Evolutionary conservation across 345 rosid genomes (phyloP).

Genomic region (Citrus maxima): DNA sequence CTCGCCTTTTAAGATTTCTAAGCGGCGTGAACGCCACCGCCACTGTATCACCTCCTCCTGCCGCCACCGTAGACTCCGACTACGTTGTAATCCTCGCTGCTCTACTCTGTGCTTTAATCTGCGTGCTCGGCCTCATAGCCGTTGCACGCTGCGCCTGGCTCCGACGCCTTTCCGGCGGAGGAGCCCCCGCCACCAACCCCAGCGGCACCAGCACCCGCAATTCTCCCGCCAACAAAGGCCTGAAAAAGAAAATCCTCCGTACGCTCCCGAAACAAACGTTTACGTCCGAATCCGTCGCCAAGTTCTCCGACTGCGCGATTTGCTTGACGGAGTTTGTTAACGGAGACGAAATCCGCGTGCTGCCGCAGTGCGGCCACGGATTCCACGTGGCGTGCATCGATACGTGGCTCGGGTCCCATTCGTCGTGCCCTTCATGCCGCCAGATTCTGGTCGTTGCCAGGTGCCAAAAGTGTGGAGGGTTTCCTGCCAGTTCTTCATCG

Average conservation of each 20-base stretch:
- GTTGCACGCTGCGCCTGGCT: constrained; percentile 93
- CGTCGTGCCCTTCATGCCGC: constrained; percentile 96
- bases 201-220: constrained; percentile 19
- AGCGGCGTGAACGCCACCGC: constrained; percentile 41
- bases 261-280: constrained; percentile 65
- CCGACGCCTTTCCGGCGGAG: constrained; percentile 53
- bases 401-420: constrained; percentile 90
- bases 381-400: constrained; percentile 90
- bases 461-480: constrained; percentile 75
- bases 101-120: constrained; percentile 81
- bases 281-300: constrained; percentile 44
- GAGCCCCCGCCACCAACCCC: not conserved
- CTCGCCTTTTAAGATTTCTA: constrained; percentile 61
- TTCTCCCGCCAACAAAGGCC: constrained; percentile 66
- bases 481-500: constrained; percentile 40
- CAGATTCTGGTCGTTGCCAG: constrained; percentile 58
- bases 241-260: constrained; percentile 76
- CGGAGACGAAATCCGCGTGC: constrained; percentile 79
- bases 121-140: constrained; percentile 79
- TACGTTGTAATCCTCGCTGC: constrained; percentile 80
- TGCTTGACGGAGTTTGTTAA: constrained; percentile 64
- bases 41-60: constrained; percentile 13
- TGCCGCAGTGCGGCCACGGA: constrained; percentile 88
- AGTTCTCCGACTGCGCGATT: constrained; percentile 70
- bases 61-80: constrained; percentile 53